Conservation (phyloP, 306 rosid genomes). For the Vigna mungo region DNA sequence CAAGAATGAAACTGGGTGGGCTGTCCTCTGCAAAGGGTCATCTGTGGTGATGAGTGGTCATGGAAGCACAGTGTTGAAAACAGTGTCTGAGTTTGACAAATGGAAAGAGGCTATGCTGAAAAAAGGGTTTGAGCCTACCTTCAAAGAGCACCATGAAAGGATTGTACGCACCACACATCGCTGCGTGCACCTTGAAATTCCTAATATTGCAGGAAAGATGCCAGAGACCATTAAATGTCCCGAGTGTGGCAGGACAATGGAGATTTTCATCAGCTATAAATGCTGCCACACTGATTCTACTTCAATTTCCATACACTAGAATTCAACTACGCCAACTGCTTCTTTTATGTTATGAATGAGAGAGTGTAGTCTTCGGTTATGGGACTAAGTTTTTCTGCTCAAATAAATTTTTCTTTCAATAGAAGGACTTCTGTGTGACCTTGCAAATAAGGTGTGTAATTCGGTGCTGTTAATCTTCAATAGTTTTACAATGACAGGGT, state of each 20-base stretch:
- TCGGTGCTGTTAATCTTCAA: not conserved
- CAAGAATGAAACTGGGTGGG: slow-evolving; percentile 80
- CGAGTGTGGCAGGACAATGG: slow-evolving; percentile 50
- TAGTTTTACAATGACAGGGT: not conserved
- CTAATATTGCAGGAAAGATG: slow-evolving; percentile 39
- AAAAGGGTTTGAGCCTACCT: slow-evolving; percentile 39
- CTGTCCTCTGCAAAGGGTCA: slow-evolving; percentile 60
- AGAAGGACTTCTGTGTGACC: not conserved
- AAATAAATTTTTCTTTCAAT: not conserved
- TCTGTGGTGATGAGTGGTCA: slow-evolving; percentile 58
- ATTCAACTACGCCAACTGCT: not conserved
- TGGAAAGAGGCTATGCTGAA: slow-evolving; percentile 59
- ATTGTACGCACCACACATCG: slow-evolving; percentile 35
- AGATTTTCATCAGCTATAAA: slow-evolving; percentile 49
- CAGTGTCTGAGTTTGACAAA: slow-evolving; percentile 66
- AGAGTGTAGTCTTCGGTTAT: not conserved
- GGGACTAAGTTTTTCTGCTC: not conserved
- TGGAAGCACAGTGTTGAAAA: slow-evolving; percentile 55
- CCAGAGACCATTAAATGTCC: slow-evolving; percentile 51
- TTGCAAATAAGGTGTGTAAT: not conserved
- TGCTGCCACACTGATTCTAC: slow-evolving; percentile 43
- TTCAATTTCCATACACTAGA: slow-evolving; percentile 13
- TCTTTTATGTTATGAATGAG: not conserved
- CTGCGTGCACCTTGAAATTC: slow-evolving; percentile 49
- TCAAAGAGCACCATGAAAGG: slow-evolving; percentile 40